A percentile compares a stretch with the other conserved stretches of the same genome.
Evolutionary conservation across 768 basidiomycete genomes (phyloP).

Genomic region (Pleurotus giganteus): DNA sequence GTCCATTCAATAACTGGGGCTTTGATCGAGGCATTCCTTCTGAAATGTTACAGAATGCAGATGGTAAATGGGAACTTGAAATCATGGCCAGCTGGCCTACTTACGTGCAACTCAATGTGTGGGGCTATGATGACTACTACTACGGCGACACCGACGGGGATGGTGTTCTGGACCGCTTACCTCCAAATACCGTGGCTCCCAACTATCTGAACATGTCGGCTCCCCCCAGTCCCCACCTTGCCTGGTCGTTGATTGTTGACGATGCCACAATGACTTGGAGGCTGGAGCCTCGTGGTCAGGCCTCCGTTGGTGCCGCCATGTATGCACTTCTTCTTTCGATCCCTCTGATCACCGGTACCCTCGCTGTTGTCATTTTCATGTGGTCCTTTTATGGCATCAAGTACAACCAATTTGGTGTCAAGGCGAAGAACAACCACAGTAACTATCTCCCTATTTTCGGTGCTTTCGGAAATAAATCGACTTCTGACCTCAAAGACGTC

Average conservation of each 20-base stretch:
- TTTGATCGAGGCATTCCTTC: slow-evolving; percentile 80
- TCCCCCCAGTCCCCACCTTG: slow-evolving; percentile 82
- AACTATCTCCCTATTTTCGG: slow-evolving; percentile 91
- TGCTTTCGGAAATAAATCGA: slow-evolving; percentile 59
- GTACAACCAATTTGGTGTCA: slow-evolving; percentile 89
- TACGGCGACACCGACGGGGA: slow-evolving; percentile 90
- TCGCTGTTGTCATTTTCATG: slow-evolving; percentile 87
- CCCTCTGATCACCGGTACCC: slow-evolving; percentile 79
- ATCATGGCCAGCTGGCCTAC: slow-evolving; percentile 92
- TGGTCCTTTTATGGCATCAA: slow-evolving; percentile 96
- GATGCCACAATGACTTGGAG: slow-evolving; percentile 77
- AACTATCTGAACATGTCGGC: slow-evolving; percentile 93
- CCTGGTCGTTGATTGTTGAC: slow-evolving; percentile 82
- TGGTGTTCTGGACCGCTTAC: slow-evolving; percentile 85
- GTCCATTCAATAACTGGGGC: slow-evolving; percentile 91
- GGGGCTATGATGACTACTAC: slow-evolving; percentile 87
- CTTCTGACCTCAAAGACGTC: slow-evolving; percentile 58
- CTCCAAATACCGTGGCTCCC: slow-evolving; percentile 81
- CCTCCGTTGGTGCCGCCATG: slow-evolving; percentile 81
- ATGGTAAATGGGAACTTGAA: slow-evolving; percentile 81
- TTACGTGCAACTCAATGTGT: slow-evolving; percentile 87
- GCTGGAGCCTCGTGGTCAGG: slow-evolving; percentile 78
- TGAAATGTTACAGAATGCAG: slow-evolving; percentile 59
- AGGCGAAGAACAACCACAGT: slow-evolving; percentile 63
- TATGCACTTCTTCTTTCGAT: slow-evolving; percentile 80